Base-by-base conservation (phyloP, 768 basidiomycete species). In the Gloeopeniophorella convolvens region DNA sequence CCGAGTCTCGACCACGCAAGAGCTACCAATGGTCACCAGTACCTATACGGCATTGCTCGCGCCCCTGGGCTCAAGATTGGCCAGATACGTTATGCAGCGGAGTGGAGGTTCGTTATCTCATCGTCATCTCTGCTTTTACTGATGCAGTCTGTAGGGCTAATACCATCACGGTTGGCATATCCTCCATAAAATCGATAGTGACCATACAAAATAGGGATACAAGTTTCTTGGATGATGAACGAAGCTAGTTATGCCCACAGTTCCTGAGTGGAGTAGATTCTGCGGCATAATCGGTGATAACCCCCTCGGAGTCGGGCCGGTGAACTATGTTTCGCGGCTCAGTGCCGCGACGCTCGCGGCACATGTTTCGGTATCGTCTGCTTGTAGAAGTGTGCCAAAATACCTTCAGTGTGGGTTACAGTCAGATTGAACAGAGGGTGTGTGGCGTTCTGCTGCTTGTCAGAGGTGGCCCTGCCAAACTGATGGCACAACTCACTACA, bases 351-450 rank as follows among this genome's bases (percentile, higher is more conserved):
- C n/a, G 26, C 23, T 36, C 31, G 35, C 11, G 39, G 24, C 2
- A 24, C 18, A 23, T 35, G 48, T 30, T 52, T 56, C 11, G 77
- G 77, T 23, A 79, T 55, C 0, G 53, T 65, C 54, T 89, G 86
- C 3, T 72, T 68, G 64, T 90, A 90, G 60, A 89, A 90, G 65
- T 86, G 72, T 10, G 73, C 69, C 78, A 90, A 81, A 16, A 90
- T 74, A 0, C 62, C 75, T 55, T 83, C 76, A 3, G 78, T 65
- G 55, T 89, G 80, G 0, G 86, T 80, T 3, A 80, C 69, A 0
- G 86, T 83, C 41, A 91, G 65, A 55, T 89, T 87, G 66, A 89
- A 84, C 12, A 90, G 54, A 0, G 89, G 89, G 53, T 88, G 85
- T 0, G 85, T 86, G 5, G 88, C 85, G 59, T 92, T 92, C 87